A percentile compares a stretch with the other conserved stretches of the same genome.
Conservation (phyloP, 2,329 filamentous ascomycete genomes). For the Colletotrichum noveboracense region DNA sequence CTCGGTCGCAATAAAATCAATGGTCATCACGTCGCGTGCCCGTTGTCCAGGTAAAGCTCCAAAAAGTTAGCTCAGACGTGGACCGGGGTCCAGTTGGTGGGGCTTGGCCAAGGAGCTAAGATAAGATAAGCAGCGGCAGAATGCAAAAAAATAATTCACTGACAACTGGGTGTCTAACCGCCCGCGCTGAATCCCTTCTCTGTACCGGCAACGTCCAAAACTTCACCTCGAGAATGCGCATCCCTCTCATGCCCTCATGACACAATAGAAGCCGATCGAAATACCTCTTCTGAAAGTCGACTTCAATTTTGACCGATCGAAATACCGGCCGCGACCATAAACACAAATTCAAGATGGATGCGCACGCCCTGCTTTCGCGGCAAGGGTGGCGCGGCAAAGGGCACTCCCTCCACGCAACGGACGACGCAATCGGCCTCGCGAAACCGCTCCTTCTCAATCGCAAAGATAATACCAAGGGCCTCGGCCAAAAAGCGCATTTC, state of each 20-base stretch:
- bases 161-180: not conserved
- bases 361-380: slow-evolving; percentile 78
- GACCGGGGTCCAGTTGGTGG: not conserved
- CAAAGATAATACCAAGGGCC: slow-evolving; percentile 80
- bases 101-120: not conserved
- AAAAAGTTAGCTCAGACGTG: not conserved
- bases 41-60: not conserved
- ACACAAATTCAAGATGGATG: slow-evolving; percentile 68
- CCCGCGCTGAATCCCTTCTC: not conserved
- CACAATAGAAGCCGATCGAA: not conserved
- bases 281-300: not conserved
- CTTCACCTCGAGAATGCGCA: not conserved
- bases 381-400: slow-evolving; percentile 93
- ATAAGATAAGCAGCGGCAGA: slow-evolving; percentile 20
- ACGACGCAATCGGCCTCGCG: slow-evolving; percentile 76
- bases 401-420: slow-evolving; percentile 81
- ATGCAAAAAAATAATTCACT: slow-evolving; percentile 11
- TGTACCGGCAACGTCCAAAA: not conserved
- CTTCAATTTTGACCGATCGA: not conserved
- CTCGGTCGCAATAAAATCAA: not conserved
- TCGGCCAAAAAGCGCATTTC: slow-evolving; percentile 76
- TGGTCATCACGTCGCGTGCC: not conserved
- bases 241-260: not conserved
- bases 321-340: not conserved
- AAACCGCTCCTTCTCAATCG: slow-evolving; percentile 84